Percentiles rank a stretch among this genome's conserved stretches.
Conservation (phyloP, 73 alveolate species). For the Paramecium primaurelia region DNA sequence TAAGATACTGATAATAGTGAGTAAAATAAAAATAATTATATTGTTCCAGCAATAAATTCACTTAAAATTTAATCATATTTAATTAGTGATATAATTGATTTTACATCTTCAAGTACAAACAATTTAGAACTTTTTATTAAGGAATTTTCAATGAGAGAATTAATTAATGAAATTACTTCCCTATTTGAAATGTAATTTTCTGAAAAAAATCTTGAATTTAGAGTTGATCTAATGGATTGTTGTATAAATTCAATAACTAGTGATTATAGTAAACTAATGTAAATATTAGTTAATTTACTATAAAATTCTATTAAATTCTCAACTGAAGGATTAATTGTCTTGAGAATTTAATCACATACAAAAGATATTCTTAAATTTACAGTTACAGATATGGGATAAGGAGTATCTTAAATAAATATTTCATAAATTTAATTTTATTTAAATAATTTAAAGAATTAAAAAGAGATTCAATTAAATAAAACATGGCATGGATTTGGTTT, state of each 20-base stretch:
- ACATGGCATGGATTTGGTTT: constrained; percentile 51
- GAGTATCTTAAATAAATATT: neutral
- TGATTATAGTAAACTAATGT: constrained; percentile 48
- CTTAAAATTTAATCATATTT: constrained; percentile 31
- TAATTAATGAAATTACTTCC: neutral
- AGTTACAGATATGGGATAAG: constrained; percentile 26
- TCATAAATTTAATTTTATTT: neutral
- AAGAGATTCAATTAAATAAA: neutral
- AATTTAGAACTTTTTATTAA: neutral
- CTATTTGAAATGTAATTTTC: neutral
- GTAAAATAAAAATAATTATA: neutral
- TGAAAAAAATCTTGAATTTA: neutral
- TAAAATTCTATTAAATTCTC: constrained; percentile 45
- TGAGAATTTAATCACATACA: neutral
- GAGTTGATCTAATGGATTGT: neutral
- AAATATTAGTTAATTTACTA: constrained; percentile 30
- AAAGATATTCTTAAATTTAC: neutral
- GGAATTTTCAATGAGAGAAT: neutral
- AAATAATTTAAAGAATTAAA: neutral
- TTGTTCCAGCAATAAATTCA: constrained; percentile 45
- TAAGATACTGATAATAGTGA: neutral
- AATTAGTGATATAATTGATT: constrained; percentile 55
- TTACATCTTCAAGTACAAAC: neutral
- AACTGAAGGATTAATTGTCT: neutral
- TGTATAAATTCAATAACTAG: neutral